Evolutionary conservation across 106 monocot species (phyloP).

Genomic region (Dendrobium catenatum): DNA sequence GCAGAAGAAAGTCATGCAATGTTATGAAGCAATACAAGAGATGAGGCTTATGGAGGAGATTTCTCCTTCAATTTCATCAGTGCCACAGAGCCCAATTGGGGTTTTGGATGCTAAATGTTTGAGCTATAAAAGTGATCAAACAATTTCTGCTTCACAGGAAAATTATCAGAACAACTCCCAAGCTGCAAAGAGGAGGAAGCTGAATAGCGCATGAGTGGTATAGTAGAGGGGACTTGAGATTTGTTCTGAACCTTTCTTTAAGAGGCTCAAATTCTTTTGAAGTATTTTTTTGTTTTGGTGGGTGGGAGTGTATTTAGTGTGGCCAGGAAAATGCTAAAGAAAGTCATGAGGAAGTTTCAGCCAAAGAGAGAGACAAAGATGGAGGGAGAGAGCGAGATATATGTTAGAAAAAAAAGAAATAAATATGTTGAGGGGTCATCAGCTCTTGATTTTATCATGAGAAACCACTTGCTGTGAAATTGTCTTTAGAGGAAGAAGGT

Average conservation of each 20-base stretch:
- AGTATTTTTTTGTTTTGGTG: background rate
- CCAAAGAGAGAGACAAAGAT: too few relatives aligned
- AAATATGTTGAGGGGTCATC: too few relatives aligned
- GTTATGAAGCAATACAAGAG: conserved; percentile 13
- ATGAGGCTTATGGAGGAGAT: background rate
- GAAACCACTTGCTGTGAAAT: background rate
- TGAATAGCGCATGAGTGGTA: background rate
- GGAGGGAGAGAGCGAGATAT: too few relatives aligned
- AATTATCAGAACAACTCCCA: background rate
- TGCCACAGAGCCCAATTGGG: conserved; percentile 9
- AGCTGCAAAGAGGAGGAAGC: conserved; percentile 2
- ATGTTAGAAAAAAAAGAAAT: too few relatives aligned
- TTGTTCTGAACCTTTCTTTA: background rate
- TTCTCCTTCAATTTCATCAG: background rate
- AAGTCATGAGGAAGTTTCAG: too few relatives aligned
- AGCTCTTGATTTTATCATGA: too few relatives aligned
- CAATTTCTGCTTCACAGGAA: background rate
- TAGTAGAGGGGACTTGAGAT: background rate
- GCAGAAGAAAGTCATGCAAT: conserved; percentile 14
- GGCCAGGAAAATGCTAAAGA: too few relatives aligned
- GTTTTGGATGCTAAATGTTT: conserved; percentile 10
- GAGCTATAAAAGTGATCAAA: conserved; percentile 7
- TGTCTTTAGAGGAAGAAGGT: background rate
- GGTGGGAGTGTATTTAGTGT: background rate
- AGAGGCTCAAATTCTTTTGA: background rate